Conservation (phyloP, 352 stramenopile species). For the Phytophthora pinifolia region DNA sequence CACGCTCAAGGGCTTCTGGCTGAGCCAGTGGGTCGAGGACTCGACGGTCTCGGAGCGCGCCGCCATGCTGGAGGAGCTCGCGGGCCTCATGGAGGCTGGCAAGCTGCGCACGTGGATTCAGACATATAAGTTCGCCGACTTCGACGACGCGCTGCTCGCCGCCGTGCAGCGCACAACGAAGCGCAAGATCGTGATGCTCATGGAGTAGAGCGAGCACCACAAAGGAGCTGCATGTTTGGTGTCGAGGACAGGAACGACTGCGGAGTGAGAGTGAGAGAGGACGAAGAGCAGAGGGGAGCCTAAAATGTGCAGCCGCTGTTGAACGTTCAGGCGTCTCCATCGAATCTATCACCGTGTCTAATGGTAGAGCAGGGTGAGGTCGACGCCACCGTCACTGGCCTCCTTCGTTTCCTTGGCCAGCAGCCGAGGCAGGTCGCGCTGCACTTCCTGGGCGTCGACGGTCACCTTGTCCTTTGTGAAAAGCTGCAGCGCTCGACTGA, state of each 20-base stretch:
- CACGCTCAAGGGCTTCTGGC: constrained; percentile 86
- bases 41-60: constrained; percentile 58
- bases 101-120: constrained; percentile 86
- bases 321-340: constrained; percentile 11
- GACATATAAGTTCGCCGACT: constrained; percentile 86
- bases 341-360: constrained; percentile 25
- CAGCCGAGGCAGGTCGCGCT: constrained; percentile 30
- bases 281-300: no score
- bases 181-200: constrained; percentile 82
- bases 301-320: constrained; percentile 24
- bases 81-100: constrained; percentile 59
- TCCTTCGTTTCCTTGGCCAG: constrained; percentile 34
- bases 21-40: constrained; percentile 82
- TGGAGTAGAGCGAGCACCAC: constrained; percentile 53
- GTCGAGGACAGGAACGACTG: constrained; percentile 19
- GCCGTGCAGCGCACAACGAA: constrained; percentile 81
- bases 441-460: constrained; percentile 39
- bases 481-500: constrained; percentile 34
- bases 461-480: constrained; percentile 34
- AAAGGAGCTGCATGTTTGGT: constrained; percentile 15
- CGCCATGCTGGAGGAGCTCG: constrained; percentile 72
- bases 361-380: constrained; percentile 50
- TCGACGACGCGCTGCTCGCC: constrained; percentile 71
- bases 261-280: no score
- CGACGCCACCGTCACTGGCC: constrained; percentile 20